Percentiles rank a stretch among this genome's conserved stretches.
Conservation (phyloP, 768 basidiomycete genomes). For the Brasilioporus rufonigricans region DNA sequence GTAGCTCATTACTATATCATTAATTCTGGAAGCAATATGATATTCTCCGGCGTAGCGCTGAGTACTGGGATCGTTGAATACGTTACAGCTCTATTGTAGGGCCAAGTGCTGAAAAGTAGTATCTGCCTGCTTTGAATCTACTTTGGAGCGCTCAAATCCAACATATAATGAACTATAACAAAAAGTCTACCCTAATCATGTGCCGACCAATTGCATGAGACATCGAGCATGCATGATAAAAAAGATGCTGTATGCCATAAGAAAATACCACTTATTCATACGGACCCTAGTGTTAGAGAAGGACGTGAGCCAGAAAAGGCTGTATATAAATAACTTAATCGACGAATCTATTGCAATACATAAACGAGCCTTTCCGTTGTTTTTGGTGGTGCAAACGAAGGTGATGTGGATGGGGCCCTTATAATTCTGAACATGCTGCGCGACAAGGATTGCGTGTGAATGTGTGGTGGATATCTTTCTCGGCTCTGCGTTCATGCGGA, state of each 20-base stretch:
- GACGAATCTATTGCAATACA: conserved; percentile 21
- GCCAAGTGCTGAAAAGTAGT: neutral
- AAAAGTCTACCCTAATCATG: conserved; percentile 13
- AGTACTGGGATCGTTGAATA: neutral
- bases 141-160: conserved; percentile 4
- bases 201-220: conserved; percentile 11
- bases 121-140: conserved; percentile 6
- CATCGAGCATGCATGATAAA: neutral
- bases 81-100: neutral
- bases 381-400: conserved; percentile 10
- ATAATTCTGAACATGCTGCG: conserved; percentile 9
- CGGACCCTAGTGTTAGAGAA: conserved; percentile 9
- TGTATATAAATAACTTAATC: conserved; percentile 25
- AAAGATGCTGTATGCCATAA: conserved; percentile 13
- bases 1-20: no score
- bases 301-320: conserved; percentile 10
- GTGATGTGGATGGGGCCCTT: conserved; percentile 4
- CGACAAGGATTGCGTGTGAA: conserved; percentile 6
- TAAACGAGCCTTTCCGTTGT: conserved; percentile 20
- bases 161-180: conserved; percentile 26
- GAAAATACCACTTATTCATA: conserved; percentile 16
- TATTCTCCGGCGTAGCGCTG: neutral
- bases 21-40: no score
- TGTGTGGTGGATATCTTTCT: conserved; percentile 5
- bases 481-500: conserved; percentile 16